Evolutionary conservation across 2,329 filamentous ascomycete species (phyloP).

Genomic region (Bretziella fagacearum): DNA sequence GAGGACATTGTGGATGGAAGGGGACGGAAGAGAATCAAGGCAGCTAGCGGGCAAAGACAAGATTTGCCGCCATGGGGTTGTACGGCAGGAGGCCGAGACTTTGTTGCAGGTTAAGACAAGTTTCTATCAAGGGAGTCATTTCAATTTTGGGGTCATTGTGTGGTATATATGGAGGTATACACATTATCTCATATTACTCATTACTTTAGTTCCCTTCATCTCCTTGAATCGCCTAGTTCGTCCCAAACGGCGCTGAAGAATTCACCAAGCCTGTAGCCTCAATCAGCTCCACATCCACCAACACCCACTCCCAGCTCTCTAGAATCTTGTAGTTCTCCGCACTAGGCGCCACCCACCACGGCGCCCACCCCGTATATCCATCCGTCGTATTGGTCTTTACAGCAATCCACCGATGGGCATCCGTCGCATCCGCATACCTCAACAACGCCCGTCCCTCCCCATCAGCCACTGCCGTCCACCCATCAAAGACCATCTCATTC

Average conservation of each 20-base stretch:
- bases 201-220: not conserved
- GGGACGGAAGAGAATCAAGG: too few relatives aligned
- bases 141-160: too few relatives aligned
- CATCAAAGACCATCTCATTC: constrained; percentile 7
- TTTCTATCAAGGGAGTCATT: too few relatives aligned
- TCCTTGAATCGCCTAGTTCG: constrained; percentile 4
- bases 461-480: constrained; percentile 3
- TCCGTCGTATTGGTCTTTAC: constrained; percentile 13
- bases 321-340: constrained; percentile 1
- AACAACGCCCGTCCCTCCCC: constrained; percentile 5
- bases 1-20: too few relatives aligned
- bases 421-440: constrained; percentile 5
- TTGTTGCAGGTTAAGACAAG: too few relatives aligned
- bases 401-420: constrained; percentile 10
- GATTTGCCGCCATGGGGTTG: not conserved
- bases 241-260: constrained; percentile 11
- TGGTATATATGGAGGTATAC: not conserved
- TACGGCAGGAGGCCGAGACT: too few relatives aligned
- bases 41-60: too few relatives aligned
- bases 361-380: constrained; percentile 12
- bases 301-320: constrained; percentile 8
- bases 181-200: not conserved
- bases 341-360: constrained; percentile 12
- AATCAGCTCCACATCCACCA: constrained; percentile 11
- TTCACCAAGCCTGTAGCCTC: constrained; percentile 12